Conservation (phyloP, 1,139 yeast genomes). For the Geotrichum citri-aurantii region DNA sequence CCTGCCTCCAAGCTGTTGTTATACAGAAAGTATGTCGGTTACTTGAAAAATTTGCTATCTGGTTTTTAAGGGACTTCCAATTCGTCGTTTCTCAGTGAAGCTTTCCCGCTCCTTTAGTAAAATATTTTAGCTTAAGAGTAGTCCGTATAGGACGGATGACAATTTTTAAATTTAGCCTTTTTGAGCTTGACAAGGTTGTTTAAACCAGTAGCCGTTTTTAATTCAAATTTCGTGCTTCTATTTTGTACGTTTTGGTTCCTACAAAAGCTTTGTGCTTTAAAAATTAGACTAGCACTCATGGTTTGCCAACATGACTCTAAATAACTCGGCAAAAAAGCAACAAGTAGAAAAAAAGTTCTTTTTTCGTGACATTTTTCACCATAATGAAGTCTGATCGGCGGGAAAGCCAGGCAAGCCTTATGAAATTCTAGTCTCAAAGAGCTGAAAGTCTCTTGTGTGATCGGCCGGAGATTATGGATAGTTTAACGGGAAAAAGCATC, state of each 20-base stretch:
- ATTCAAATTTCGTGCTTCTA: not conserved
- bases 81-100: too few species aligned
- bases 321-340: not conserved
- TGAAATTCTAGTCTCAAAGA: not conserved
- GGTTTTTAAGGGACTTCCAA: too few species aligned
- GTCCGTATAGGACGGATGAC: too few species aligned
- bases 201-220: too few species aligned
- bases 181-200: too few species aligned
- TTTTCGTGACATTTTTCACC: not conserved
- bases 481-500: not conserved
- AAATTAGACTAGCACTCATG: too few species aligned
- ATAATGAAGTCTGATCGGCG: not conserved
- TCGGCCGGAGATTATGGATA: not conserved
- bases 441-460: not conserved
- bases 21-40: not conserved
- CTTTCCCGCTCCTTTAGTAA: too few species aligned
- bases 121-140: too few species aligned
- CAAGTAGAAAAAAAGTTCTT: not conserved
- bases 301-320: not conserved
- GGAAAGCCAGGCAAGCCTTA: not conserved
- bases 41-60: too few species aligned
- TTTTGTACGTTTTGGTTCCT: too few species aligned
- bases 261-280: too few species aligned
- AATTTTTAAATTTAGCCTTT: too few species aligned
- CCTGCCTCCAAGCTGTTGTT: not conserved